These are phyloP conservation scores for Pisolithus orientalis DNA, from an alignment of 768 basidiomycete genomes.

Conservation along the genomic window DNA sequence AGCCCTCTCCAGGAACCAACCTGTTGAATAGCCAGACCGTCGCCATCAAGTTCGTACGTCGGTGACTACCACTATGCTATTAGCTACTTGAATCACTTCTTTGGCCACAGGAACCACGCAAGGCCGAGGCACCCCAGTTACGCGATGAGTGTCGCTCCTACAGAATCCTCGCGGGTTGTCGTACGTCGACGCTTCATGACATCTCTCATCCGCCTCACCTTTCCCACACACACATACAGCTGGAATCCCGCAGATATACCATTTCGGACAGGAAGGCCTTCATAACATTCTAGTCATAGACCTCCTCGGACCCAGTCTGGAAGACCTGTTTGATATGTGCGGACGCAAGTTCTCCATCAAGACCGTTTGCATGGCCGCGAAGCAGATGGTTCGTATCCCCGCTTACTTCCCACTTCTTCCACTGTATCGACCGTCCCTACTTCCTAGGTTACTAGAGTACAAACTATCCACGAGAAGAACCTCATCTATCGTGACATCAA, in stretches of 20 bases:
- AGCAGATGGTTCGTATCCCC: slow-evolving; percentile 75
- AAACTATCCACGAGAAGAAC: slow-evolving; percentile 99
- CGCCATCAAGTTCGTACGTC: slow-evolving; percentile 98
- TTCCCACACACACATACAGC: slow-evolving; percentile 40
- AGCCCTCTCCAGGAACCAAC: slow-evolving; percentile 69
- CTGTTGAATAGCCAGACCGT: slow-evolving; percentile 97
- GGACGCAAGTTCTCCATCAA: slow-evolving; percentile 96
- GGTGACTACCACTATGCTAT: neutral
- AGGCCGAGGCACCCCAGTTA: slow-evolving; percentile 95
- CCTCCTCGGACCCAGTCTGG: slow-evolving; percentile 90
- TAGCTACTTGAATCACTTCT: slow-evolving; percentile 7
- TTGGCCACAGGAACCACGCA: slow-evolving; percentile 66
- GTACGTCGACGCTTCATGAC: slow-evolving; percentile 44
- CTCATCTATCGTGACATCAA: slow-evolving; percentile 99
- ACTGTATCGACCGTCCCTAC: slow-evolving; percentile 5
- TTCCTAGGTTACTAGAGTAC: slow-evolving; percentile 81
- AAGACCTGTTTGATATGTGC: slow-evolving; percentile 99
- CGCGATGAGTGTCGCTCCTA: slow-evolving; percentile 98
- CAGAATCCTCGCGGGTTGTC: slow-evolving; percentile 82
- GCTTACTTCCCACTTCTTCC: neutral
- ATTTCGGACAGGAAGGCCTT: slow-evolving; percentile 97
- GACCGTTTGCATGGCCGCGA: slow-evolving; percentile 98
- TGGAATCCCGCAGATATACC: slow-evolving; percentile 98
- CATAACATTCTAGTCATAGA: slow-evolving; percentile 99
- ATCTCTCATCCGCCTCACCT: neutral